Evolutionary conservation across 2,329 filamentous ascomycete species (phyloP).

Genomic region (Chaetothyriales sp.): DNA sequence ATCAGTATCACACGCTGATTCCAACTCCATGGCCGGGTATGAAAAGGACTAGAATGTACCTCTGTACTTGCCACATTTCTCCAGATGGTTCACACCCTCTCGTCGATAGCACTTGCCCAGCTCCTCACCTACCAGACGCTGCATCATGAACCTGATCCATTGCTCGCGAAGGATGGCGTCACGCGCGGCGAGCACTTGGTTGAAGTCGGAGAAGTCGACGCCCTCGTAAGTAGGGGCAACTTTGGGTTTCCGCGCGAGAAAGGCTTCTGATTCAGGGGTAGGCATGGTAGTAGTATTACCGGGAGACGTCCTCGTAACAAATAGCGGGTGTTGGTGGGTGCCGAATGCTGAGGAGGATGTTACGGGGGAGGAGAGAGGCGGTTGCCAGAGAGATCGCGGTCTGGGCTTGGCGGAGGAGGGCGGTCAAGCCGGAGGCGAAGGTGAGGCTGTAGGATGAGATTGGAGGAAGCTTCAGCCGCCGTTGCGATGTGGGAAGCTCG

Average conservation of each 20-base stretch:
- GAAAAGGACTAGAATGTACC: constrained; percentile 33
- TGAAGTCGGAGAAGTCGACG: constrained; percentile 53
- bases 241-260: constrained; percentile 52
- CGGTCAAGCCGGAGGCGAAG: too few relatives aligned
- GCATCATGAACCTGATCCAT: constrained; percentile 58
- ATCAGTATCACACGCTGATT: not conserved
- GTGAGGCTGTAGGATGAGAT: too few relatives aligned
- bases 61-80: constrained; percentile 54
- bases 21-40: not conserved
- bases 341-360: not conserved
- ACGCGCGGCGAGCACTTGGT: constrained; percentile 49
- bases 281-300: constrained; percentile 48
- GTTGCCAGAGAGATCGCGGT: too few relatives aligned
- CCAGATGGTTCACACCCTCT: constrained; percentile 54
- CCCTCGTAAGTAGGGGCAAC: constrained; percentile 53
- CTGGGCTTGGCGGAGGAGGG: too few relatives aligned
- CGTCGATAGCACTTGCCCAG: constrained; percentile 52
- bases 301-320: too few relatives aligned
- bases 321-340: not conserved
- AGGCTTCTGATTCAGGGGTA: constrained; percentile 49
- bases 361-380: not conserved
- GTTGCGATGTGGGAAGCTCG: not conserved
- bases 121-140: constrained; percentile 50
- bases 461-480: not conserved
- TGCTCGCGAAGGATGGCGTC: constrained; percentile 54